These are phyloP conservation scores for Leccinum subrobustum DNA, from an alignment of 1,284 basidiomycete species.

Conservation along the genomic window DNA sequence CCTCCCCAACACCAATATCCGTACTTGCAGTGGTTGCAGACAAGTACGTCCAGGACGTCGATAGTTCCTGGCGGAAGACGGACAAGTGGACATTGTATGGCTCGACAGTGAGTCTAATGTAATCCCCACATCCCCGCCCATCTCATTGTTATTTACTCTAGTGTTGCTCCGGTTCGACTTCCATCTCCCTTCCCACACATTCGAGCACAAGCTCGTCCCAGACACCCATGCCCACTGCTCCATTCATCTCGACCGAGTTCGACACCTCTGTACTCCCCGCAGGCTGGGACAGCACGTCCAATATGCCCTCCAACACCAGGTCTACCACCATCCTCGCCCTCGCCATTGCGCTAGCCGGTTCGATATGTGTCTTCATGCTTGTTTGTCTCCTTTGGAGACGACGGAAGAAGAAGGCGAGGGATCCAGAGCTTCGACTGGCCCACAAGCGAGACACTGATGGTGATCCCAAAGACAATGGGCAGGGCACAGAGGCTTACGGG, in stretches of 20 bases:
- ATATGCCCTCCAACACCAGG: conserved; percentile 25
- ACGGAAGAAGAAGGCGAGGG: conserved; percentile 36
- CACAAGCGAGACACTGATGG: conserved; percentile 25
- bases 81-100: conserved; percentile 62
- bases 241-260: conserved; percentile 20
- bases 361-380: conserved; percentile 56
- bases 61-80: conserved; percentile 61
- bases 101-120: conserved; percentile 46
- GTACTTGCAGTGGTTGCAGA: conserved; percentile 43
- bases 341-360: conserved; percentile 56
- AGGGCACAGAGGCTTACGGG: conserved; percentile 44
- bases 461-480: conserved; percentile 30
- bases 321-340: conserved; percentile 56
- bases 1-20: not conserved
- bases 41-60: conserved; percentile 53
- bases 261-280: conserved; percentile 47
- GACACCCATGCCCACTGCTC: conserved; percentile 15
- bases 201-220: conserved; percentile 22
- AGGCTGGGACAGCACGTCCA: conserved; percentile 47
- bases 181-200: conserved; percentile 29
- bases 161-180: conserved; percentile 27
- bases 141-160: conserved; percentile 14
- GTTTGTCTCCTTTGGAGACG: conserved; percentile 59
- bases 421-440: conserved; percentile 23
- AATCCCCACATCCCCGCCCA: not conserved